phyloP scores from a whole-genome alignment of 202 grass and related monocot species.

The Elaeis oleifera region DNA sequence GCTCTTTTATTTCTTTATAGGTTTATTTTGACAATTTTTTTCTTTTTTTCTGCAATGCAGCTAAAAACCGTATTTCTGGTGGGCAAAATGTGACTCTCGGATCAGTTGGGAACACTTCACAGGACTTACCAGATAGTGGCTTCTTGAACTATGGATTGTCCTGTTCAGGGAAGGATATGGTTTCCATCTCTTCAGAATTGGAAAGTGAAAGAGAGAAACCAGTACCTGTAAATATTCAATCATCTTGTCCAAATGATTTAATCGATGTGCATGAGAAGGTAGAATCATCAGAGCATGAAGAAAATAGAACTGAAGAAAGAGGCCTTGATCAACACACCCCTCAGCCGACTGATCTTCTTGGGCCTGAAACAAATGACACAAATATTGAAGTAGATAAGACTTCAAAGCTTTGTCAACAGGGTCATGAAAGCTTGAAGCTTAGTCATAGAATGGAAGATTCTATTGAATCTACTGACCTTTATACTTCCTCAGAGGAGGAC shows the following conservation, averaged over 20 bases:
- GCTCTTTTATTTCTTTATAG: slow-evolving; percentile 4
- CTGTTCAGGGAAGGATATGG: slow-evolving; percentile 9
- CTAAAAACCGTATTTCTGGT: slow-evolving; percentile 42
- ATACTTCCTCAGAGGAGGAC: neutral
- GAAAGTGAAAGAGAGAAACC: neutral
- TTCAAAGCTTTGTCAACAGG: neutral
- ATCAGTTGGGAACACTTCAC: slow-evolving; percentile 19
- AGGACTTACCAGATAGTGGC: slow-evolving; percentile 21
- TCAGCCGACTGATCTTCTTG: neutral
- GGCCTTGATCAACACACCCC: neutral
- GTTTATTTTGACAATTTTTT: slow-evolving; percentile 12
- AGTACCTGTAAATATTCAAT: neutral
- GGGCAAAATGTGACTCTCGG: slow-evolving; percentile 23
- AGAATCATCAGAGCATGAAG: neutral
- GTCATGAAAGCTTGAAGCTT: neutral
- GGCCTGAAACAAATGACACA: neutral
- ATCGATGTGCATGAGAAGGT: neutral
- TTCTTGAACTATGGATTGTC: slow-evolving; percentile 19
- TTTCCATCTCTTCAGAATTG: neutral
- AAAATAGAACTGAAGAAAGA: neutral
- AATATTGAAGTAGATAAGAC: neutral
- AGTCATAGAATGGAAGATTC: neutral
- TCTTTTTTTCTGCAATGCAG: slow-evolving; percentile 32
- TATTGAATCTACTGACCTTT: neutral
- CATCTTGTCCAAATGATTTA: neutral